phyloP scores from a whole-genome alignment of 192 early-diverging fungal species.

The Coemansia aciculifera region DNA sequence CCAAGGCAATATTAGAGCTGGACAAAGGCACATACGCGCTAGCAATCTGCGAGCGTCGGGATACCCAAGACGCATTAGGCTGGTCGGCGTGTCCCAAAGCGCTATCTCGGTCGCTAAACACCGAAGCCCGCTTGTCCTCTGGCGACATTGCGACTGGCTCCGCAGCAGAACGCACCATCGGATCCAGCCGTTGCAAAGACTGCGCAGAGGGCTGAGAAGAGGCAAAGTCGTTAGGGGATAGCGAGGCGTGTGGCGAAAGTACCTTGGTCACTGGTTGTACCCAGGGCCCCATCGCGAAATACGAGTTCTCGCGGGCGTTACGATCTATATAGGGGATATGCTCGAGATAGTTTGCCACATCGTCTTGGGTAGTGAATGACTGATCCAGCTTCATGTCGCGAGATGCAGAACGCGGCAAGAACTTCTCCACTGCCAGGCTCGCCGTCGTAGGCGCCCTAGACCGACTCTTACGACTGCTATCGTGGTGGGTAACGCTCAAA shows the following conservation, averaged over 20 bases:
- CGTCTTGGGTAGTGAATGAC: background rate
- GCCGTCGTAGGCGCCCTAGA: conserved; percentile 47
- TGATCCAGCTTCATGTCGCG: conserved; percentile 1
- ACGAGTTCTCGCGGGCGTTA: conserved; percentile 42
- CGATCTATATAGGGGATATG: conserved; percentile 52
- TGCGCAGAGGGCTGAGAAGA: background rate
- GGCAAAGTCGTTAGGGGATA: conserved; percentile 2
- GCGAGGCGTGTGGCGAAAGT: background rate
- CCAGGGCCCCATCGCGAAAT: conserved; percentile 51
- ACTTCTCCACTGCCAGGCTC: conserved; percentile 48
- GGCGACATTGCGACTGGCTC: background rate
- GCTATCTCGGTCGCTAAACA: conserved; percentile 4
- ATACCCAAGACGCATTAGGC: conserved; percentile 3
- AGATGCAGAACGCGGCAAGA: conserved; percentile 6
- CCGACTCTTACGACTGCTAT: conserved; percentile 18
- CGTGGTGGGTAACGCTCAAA: conserved; percentile 21
- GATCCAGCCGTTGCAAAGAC: background rate
- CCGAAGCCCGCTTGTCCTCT: background rate
- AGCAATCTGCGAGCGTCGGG: conserved; percentile 3
- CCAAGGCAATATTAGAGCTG: conserved; percentile 31
- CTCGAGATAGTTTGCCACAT: conserved; percentile 24
- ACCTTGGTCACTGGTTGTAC: conserved; percentile 29
- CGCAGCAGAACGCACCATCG: background rate
- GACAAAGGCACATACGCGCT: conserved; percentile 41
- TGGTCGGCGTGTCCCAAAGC: background rate